A percentile compares a stretch with the other conserved stretches of the same genome.
Conservation (phyloP, 1,284 basidiomycete genomes). For the Cutaneotrichosporon sp. region DNA sequence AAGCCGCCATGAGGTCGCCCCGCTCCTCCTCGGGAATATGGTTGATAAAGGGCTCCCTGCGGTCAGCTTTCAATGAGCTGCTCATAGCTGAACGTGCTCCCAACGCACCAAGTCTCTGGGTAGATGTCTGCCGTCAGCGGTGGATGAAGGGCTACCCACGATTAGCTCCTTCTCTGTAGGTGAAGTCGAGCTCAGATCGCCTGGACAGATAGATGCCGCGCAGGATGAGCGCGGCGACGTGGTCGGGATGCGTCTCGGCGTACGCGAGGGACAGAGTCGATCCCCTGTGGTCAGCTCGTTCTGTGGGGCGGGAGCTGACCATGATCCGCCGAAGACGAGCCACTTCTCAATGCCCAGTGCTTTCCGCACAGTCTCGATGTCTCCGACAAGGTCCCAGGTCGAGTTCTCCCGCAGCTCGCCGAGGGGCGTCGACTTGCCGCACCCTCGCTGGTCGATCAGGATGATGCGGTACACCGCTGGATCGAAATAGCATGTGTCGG, state of each 20-base stretch:
- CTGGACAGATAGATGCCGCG: conserved; percentile 86
- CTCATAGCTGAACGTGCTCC: too few species aligned
- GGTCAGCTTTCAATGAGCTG: background rate
- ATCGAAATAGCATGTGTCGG: conserved; percentile 74
- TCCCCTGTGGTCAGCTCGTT: conserved; percentile 48
- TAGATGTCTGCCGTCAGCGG: conserved; percentile 54
- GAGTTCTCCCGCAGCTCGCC: conserved; percentile 82
- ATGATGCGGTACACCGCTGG: conserved; percentile 67
- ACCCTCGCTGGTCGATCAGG: conserved; percentile 74
- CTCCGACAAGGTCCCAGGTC: conserved; percentile 89
- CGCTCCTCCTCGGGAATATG: conserved; percentile 76
- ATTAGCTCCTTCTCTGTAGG: conserved; percentile 64
- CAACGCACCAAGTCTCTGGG: conserved; percentile 65
- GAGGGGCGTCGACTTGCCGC: conserved; percentile 76
- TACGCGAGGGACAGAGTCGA: conserved; percentile 86
- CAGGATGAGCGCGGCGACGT: conserved; percentile 74
- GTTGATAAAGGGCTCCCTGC: conserved; percentile 65
- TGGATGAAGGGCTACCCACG: conserved; percentile 20
- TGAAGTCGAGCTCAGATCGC: conserved; percentile 80
- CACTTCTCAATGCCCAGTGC: conserved; percentile 72
- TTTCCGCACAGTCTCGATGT: conserved; percentile 75
- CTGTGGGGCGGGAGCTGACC: conserved; percentile 55
- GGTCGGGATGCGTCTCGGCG: conserved; percentile 75
- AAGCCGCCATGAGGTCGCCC: conserved; percentile 66
- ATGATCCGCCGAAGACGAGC: conserved; percentile 88